These are phyloP conservation scores for Candida labiduridarum DNA, from an alignment of 1,139 yeast species.

Conservation along the genomic window DNA sequence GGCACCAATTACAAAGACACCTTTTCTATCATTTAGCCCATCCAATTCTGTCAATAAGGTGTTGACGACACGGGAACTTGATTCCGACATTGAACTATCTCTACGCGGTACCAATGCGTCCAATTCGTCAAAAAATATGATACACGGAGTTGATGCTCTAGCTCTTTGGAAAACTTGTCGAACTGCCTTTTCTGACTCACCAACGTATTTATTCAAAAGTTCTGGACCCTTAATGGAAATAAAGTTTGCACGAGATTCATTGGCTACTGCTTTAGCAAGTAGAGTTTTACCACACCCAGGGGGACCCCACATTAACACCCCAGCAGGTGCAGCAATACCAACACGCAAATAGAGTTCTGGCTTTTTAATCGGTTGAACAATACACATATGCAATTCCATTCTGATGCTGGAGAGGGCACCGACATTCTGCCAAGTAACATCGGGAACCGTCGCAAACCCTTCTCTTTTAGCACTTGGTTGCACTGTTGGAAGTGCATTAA, in stretches of 20 bases:
- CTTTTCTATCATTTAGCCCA: constrained; percentile 89
- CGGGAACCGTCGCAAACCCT: constrained; percentile 98
- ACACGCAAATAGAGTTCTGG: constrained; percentile 90
- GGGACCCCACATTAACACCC: constrained; percentile 98
- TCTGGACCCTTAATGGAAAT: constrained; percentile 97
- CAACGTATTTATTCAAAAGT: constrained; percentile 88
- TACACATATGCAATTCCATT: constrained; percentile 93
- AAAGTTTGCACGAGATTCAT: constrained; percentile 93
- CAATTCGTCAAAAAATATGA: constrained; percentile 92
- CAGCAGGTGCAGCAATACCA: constrained; percentile 96
- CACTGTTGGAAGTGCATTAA: constrained; percentile 83
- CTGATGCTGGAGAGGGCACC: constrained; percentile 85
- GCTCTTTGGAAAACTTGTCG: constrained; percentile 95
- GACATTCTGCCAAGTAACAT: constrained; percentile 92
- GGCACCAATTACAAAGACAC: constrained; percentile 94
- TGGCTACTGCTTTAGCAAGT: constrained; percentile 95
- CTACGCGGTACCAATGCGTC: constrained; percentile 96
- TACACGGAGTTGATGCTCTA: constrained; percentile 92
- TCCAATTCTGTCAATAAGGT: constrained; percentile 92
- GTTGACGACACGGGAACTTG: constrained; percentile 92
- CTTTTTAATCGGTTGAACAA: constrained; percentile 92
- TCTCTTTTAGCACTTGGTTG: constrained; percentile 98
- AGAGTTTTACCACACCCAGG: constrained; percentile 99
- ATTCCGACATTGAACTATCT: constrained; percentile 84
- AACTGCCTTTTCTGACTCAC: constrained; percentile 94